These are phyloP conservation scores for Hortiboletus campestris DNA, from an alignment of 768 basidiomycete species.

Conservation along the genomic window DNA sequence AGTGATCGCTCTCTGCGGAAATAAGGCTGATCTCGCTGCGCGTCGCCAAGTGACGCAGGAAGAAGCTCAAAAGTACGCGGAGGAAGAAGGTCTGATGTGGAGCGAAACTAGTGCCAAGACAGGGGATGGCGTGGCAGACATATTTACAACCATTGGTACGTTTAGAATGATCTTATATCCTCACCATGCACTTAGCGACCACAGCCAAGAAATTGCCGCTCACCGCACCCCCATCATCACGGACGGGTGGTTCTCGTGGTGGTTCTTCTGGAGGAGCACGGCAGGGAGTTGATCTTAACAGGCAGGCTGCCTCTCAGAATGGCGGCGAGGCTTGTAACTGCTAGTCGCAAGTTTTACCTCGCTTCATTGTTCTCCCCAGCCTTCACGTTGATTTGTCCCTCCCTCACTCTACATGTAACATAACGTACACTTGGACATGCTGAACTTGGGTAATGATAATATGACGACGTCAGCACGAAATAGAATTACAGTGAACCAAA, in stretches of 20 bases:
- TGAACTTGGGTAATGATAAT: conserved; percentile 28
- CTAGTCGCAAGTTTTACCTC: conserved; percentile 34
- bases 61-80: conserved; percentile 89
- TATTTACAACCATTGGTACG: conserved; percentile 84
- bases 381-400: conserved; percentile 13
- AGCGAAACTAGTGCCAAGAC: conserved; percentile 89
- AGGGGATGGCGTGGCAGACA: conserved; percentile 81
- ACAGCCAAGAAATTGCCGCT: conserved; percentile 88
- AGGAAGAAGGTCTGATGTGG: conserved; percentile 93
- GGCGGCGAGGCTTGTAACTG: conserved; percentile 76
- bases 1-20: conserved; percentile 94
- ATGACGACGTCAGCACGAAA: conserved; percentile 9
- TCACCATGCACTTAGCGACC: background rate
- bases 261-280: conserved; percentile 49
- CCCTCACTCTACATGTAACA: conserved; percentile 29
- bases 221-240: conserved; percentile 64
- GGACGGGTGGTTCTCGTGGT: conserved; percentile 52
- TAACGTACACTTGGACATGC: conserved; percentile 27
- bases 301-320: conserved; percentile 47
- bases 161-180: conserved; percentile 3
- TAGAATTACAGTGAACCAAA: background rate
- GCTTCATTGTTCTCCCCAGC: conserved; percentile 1
- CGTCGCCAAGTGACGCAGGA: conserved; percentile 84
- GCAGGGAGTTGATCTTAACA: conserved; percentile 81
- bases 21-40: conserved; percentile 86